These are phyloP conservation scores for Tilletia walkeri DNA, from an alignment of 1,284 basidiomycete genomes.

Conservation along the genomic window DNA sequence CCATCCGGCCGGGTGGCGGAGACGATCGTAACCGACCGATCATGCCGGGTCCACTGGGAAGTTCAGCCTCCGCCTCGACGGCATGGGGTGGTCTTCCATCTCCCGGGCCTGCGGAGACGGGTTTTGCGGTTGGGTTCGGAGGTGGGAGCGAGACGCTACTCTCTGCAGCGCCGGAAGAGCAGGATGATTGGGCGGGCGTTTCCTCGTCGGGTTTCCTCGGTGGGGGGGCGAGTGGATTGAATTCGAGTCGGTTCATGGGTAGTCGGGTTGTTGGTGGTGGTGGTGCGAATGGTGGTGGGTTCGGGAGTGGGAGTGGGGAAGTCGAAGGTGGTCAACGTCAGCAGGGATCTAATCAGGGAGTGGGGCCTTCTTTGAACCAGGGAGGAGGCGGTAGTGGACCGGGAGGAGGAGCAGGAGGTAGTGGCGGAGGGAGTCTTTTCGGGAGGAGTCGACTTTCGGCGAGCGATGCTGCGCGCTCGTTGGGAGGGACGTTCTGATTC, in stretches of 20 bases:
- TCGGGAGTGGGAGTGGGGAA: not conserved
- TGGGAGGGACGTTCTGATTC: conserved; percentile 13
- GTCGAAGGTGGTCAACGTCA: no score
- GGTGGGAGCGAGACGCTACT: not conserved
- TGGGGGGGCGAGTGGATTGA: not conserved
- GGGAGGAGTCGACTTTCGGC: not conserved
- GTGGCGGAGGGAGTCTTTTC: not conserved
- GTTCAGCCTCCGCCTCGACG: not conserved
- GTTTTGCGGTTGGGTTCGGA: not conserved
- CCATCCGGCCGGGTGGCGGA: not conserved
- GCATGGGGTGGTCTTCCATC: not conserved
- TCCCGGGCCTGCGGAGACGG: not conserved
- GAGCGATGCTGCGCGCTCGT: conserved; percentile 6
- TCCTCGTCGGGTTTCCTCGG: not conserved
- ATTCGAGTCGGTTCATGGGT: conserved; percentile 9
- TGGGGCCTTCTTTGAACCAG: not conserved
- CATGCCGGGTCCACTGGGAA: not conserved
- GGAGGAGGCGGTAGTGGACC: not conserved
- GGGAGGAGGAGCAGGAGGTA: not conserved
- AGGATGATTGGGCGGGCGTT: not conserved
- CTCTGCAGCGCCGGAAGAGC: not conserved
- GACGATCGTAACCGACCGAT: not conserved
- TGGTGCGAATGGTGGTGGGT: not conserved
- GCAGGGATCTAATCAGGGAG: not conserved
- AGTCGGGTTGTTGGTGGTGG: not conserved